These are phyloP conservation scores for Cytospora mali DNA, from an alignment of 2,329 filamentous ascomycete species.

Conservation along the genomic window DNA sequence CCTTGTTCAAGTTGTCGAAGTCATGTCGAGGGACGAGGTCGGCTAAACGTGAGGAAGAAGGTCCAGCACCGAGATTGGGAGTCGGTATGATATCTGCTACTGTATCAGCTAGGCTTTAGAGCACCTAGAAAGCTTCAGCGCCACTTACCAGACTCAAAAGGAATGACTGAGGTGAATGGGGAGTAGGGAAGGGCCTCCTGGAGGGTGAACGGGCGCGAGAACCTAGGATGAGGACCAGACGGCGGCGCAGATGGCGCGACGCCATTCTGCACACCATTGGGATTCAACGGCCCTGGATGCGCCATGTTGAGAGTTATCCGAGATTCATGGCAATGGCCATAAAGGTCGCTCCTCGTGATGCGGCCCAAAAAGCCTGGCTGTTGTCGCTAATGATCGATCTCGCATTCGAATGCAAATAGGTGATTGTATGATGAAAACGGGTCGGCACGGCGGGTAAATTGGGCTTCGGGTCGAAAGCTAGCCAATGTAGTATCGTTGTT, in stretches of 20 bases:
- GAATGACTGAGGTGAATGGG: slow-evolving; percentile 77
- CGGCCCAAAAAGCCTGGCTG: slow-evolving; percentile 15
- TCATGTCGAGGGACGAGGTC: slow-evolving; percentile 55
- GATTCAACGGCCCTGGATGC: slow-evolving; percentile 33
- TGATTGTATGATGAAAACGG: not conserved
- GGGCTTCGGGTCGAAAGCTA: no score
- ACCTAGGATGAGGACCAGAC: slow-evolving; percentile 29
- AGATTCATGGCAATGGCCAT: slow-evolving; percentile 35
- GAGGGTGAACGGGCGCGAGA: slow-evolving; percentile 59
- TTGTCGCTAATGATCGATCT: slow-evolving; percentile 8
- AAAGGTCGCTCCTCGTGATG: slow-evolving; percentile 3
- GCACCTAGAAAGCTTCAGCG: not conserved
- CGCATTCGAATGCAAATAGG: slow-evolving; percentile 4
- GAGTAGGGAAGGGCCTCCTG: slow-evolving; percentile 81
- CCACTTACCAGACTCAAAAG: slow-evolving; percentile 71
- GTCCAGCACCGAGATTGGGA: slow-evolving; percentile 61
- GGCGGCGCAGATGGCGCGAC: slow-evolving; percentile 24
- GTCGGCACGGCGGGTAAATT: not conserved
- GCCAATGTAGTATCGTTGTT: not conserved
- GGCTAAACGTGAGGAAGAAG: slow-evolving; percentile 53
- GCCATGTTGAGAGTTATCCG: slow-evolving; percentile 37
- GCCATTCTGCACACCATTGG: slow-evolving; percentile 39
- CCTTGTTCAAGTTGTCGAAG: slow-evolving; percentile 71
- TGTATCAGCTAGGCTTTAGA: not conserved
- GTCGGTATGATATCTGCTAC: slow-evolving; percentile 66